These are phyloP conservation scores for Uromyces viciae-fabae DNA, from an alignment of 1,284 basidiomycete species.

Conservation along the genomic window DNA sequence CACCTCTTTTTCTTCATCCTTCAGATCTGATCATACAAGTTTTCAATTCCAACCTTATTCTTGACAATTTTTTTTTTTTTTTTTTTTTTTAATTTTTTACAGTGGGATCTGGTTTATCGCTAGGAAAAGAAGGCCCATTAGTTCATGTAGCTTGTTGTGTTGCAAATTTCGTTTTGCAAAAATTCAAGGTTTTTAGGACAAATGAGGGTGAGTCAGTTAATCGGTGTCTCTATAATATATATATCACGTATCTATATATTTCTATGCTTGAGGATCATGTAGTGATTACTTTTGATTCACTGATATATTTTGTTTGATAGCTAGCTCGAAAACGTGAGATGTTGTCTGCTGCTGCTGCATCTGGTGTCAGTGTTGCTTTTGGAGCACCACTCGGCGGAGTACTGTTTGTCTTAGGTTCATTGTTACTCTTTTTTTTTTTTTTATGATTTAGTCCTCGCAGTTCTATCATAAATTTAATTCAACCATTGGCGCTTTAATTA, in stretches of 20 bases:
- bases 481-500: no score
- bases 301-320: conserved; percentile 20
- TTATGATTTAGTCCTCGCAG: background rate
- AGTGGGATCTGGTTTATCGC: conserved; percentile 37
- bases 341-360: conserved; percentile 66
- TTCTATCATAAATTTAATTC: no score
- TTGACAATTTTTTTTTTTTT: background rate
- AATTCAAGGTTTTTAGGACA: conserved; percentile 35
- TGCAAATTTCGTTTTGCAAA: conserved; percentile 51
- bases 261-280: conserved; percentile 63
- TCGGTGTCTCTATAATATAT: no score
- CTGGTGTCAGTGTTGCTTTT: conserved; percentile 71
- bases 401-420: conserved; percentile 42
- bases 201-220: conserved; percentile 45
- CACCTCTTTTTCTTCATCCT: background rate
- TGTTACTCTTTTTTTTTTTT: conserved; percentile 59
- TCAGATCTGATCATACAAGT: background rate
- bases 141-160: conserved; percentile 54
- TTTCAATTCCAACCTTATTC: no score
- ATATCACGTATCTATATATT: conserved; percentile 65
- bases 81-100: conserved; percentile 45
- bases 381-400: conserved; percentile 67
- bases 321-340: conserved; percentile 67
- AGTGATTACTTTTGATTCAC: conserved; percentile 66
- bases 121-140: conserved; percentile 52